phyloP scores from a whole-genome alignment of 108 stramenopile species.

The Fragilaria crotonensis region DNA sequence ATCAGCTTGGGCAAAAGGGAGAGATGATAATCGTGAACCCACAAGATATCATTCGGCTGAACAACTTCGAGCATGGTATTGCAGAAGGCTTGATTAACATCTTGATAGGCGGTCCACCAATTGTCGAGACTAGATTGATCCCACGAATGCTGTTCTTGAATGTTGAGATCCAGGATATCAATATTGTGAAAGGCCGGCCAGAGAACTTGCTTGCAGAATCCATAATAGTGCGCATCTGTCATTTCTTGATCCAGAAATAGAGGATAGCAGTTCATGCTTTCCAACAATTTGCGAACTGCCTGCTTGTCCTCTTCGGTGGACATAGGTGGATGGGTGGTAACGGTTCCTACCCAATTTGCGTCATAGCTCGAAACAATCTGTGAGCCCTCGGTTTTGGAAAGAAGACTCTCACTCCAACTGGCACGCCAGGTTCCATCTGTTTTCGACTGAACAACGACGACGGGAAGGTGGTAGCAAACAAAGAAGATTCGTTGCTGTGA shows the following conservation, averaged over 20 bases:
- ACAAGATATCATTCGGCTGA: conserved; percentile 69
- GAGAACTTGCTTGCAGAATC: conserved; percentile 95
- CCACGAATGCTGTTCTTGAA: conserved; percentile 48
- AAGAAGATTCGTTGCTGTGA: conserved; percentile 63
- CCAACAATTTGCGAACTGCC: conserved; percentile 58
- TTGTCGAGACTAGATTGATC: conserved; percentile 76
- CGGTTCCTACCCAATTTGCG: conserved; percentile 93
- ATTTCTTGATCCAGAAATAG: conserved; percentile 74
- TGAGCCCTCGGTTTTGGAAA: conserved; percentile 83
- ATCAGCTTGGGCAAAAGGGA: conserved; percentile 88
- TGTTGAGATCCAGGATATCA: conserved; percentile 75
- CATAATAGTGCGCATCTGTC: conserved; percentile 77
- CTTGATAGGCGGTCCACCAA: conserved; percentile 86
- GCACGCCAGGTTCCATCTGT: conserved; percentile 63
- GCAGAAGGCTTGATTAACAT: conserved; percentile 81
- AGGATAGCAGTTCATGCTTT: conserved; percentile 90
- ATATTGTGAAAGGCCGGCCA: conserved; percentile 99
- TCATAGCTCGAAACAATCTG: conserved; percentile 58
- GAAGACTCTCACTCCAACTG: conserved; percentile 89
- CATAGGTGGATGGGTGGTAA: conserved; percentile 58
- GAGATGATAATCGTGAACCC: conserved; percentile 99
- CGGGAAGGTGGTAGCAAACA: conserved; percentile 95
- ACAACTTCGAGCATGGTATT: conserved; percentile 54
- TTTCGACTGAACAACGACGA: conserved; percentile 64
- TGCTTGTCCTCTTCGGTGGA: conserved; percentile 65